Base-by-base conservation (phyloP, 768 basidiomycete genomes). In the Auricularia sp. region DNA sequence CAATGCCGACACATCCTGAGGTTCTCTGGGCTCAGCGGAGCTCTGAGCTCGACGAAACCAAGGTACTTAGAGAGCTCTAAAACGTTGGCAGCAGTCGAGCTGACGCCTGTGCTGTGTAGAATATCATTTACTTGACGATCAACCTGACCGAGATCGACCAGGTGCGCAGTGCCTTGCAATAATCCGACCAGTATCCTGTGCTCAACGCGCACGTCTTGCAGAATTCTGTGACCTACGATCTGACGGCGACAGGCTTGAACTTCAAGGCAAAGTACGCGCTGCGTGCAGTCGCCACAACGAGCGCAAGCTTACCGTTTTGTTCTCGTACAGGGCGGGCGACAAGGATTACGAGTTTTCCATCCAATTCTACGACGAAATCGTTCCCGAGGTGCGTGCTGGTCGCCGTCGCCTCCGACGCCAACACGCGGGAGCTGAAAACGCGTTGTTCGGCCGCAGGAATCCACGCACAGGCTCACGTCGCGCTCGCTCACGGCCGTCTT, bases 21-120 rank as follows among this genome's bases (percentile, higher is more conserved):
- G 80, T 96, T 42, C 82, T 94, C 2, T 98, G 95, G 94, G 95
- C 96, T 58, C 95, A 98, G 77, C 86, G 96, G 70, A 92, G 88
- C 80, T 89, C 85, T 47, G 81, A 75, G 16, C 71, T 79, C 11
- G 82, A 79, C 14, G 79, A 84, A 37, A 81, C 80, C 59, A 94
- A 94, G 81, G 94, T 42, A 21, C 66, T 69, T 62, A 61, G 35
- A 10, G 42, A 29, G 29, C 29, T 34, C 33, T 63, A n/a, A 34
- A 35, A 54, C 18, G 33, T 14, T 36, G 29, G 42, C 62, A 29
- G 29, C 44, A 14, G 39, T 14, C 5, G 47, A 10, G 45, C 54
- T 18, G 51, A 29, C 58, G 47, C 35, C 6, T 18, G 14, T 11
- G 56, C 24, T 65, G 13, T 51, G n/a, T 67, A 96, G 94, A 97